Evolutionary conservation across 2,329 filamentous ascomycete species (phyloP).

Genomic region (Biscogniauxia marginata): DNA sequence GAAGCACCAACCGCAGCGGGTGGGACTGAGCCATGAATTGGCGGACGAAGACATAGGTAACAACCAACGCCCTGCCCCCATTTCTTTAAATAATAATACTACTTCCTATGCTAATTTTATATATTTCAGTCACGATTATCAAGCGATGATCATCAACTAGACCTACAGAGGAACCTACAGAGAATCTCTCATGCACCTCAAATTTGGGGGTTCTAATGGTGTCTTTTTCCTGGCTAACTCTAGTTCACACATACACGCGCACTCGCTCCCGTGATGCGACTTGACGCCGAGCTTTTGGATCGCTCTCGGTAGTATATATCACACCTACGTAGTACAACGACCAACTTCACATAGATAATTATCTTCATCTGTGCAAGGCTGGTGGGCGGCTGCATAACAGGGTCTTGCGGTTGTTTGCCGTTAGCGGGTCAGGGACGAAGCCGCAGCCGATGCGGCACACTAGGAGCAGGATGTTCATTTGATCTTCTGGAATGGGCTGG

Average conservation of each 20-base stretch:
- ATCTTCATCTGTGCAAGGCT: conserved; percentile 29
- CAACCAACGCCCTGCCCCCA: conserved; percentile 18
- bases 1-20: conserved; percentile 96
- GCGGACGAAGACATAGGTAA: conserved; percentile 95
- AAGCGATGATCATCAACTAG: conserved; percentile 53
- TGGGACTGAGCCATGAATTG: conserved; percentile 86
- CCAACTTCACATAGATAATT: conserved; percentile 19
- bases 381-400: conserved; percentile 31
- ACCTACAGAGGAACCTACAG: conserved; percentile 9
- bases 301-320: conserved; percentile 10
- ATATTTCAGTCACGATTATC: conserved; percentile 59
- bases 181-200: conserved; percentile 25
- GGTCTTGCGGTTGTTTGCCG: conserved; percentile 29
- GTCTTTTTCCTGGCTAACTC: conserved; percentile 10
- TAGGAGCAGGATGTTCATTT: conserved; percentile 19
- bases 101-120: conserved; percentile 26
- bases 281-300: conserved; percentile 23
- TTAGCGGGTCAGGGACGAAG: conserved; percentile 30
- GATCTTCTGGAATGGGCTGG: conserved; percentile 11
- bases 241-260: conserved; percentile 14
- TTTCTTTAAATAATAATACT: conserved; percentile 2
- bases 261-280: conserved; percentile 21
- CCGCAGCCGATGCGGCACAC: conserved; percentile 30
- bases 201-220: conserved; percentile 18
- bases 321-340: conserved; percentile 20